Evolutionary conservation across 306 rosid genomes (phyloP), one percentile per base, ranked within the genome.

Genomic region (Prunus armeniaca): DNA sequence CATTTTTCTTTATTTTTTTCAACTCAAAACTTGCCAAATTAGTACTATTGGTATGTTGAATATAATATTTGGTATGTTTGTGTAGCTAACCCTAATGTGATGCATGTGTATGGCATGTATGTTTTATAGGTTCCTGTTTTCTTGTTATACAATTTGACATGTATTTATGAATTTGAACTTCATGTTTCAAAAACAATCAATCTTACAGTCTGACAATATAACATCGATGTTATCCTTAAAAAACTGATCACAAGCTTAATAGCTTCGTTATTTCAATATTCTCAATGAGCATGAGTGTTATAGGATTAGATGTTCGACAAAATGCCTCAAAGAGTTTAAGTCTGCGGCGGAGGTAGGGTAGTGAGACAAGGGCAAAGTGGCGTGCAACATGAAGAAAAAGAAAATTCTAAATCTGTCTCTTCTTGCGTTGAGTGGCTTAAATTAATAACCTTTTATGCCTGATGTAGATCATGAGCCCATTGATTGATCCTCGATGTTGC

Each of bases 401-500:
- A 25, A 0, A 2, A 11, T 24, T 60, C 3, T 12, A 8, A 25
- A 12, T 25, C 32, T 62, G 22, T 15, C 67, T 28, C 0, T 15
- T 28, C 2, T 28, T 12, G 65, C 5, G 30, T 56, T n/a, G 28
- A 20, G 22, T 56, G 24, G 62, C 22, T n/a, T 18, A 55, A 20
- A 56, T 2, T n/a, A 9, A 12, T 47, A 32, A 32, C 34, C 51
- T 2, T 56, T 9, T 12, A 10, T 24, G 34, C 12, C 25, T 24
- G 68, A 65, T 66, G 54, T 18, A n/a, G 28, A 15, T 12, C 5
- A 9, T n/a, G 11, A n/a, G 1, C 18, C 18, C 58, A 14, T 64
- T 73, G 52, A 49, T 61, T 72, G 47, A 57, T 41, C 43, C 14
- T 67, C 76, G 64, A 67, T 73, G 67, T 72, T 83, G 67, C 38